phyloP scores from a whole-genome alignment of 2,329 filamentous ascomycete species.

The Meredithiella fracta region DNA sequence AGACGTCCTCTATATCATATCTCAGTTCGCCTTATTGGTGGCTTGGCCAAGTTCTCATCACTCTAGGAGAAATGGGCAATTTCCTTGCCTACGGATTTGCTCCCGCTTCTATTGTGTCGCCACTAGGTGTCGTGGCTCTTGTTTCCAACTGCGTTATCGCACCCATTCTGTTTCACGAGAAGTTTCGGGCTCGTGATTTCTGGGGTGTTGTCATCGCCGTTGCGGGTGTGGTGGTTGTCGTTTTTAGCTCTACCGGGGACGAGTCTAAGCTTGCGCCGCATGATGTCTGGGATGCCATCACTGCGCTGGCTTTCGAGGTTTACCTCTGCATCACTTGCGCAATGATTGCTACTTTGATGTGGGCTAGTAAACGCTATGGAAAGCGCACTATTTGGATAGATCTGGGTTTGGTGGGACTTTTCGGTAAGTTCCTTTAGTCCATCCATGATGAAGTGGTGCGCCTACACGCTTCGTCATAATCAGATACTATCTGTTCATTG shows the following conservation, averaged over 20 bases:
- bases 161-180: conserved; percentile 82
- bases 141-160: conserved; percentile 96
- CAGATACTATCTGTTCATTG: neutral
- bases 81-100: conserved; percentile 96
- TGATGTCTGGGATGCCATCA: conserved; percentile 80
- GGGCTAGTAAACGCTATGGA: conserved; percentile 71
- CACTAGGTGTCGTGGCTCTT: conserved; percentile 87
- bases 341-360: conserved; percentile 64
- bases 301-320: conserved; percentile 73
- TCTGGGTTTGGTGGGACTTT: conserved; percentile 78
- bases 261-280: conserved; percentile 84
- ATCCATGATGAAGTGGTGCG: neutral
- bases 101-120: conserved; percentile 91
- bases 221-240: conserved; percentile 76
- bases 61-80: conserved; percentile 82
- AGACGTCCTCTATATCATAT: conserved; percentile 46
- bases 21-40: conserved; percentile 92
- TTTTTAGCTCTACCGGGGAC: conserved; percentile 74
- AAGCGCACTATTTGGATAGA: conserved; percentile 77
- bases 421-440: conserved; percentile 42
- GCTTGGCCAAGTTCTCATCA: conserved; percentile 84
- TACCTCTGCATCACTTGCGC: conserved; percentile 64
- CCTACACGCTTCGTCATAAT: no score
- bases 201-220: conserved; percentile 80
- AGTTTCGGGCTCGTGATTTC: conserved; percentile 69